Conservation (phyloP, 1,284 basidiomycete genomes). For the Cryptococcus neoformans region DNA sequence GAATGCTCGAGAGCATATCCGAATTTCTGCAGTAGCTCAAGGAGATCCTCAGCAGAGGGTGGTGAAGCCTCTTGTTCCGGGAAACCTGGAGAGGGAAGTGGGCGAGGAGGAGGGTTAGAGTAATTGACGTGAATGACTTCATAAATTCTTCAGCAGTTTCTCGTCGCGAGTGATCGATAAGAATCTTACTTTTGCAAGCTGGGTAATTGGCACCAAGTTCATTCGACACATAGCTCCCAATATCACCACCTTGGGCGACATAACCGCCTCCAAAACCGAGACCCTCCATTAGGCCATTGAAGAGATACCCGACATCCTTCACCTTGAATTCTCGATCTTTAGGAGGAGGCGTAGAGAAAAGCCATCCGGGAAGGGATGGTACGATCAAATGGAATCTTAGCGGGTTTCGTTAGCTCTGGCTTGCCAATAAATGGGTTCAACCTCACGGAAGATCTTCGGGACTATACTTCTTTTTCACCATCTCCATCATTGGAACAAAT, state of each 20-base stretch:
- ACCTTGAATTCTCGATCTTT: constrained; percentile 35
- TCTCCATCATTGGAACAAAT: constrained; percentile 35
- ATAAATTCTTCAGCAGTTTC: too few relatives aligned
- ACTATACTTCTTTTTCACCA: constrained; percentile 22
- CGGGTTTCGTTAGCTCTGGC: not conserved
- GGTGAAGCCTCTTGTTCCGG: not conserved
- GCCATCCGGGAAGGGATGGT: constrained; percentile 40
- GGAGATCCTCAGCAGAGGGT: not conserved
- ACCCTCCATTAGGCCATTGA: constrained; percentile 43
- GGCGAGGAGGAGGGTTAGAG: not conserved
- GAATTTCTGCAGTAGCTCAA: constrained; percentile 4
- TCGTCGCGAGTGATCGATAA: too few relatives aligned
- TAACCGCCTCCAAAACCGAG: constrained; percentile 42
- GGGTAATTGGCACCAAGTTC: constrained; percentile 20
- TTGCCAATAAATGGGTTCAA: constrained; percentile 13
- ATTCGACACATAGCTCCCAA: constrained; percentile 34
- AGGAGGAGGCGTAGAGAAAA: constrained; percentile 39
- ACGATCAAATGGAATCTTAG: constrained; percentile 31
- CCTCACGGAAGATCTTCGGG: constrained; percentile 28
- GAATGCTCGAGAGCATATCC: constrained; percentile 31
- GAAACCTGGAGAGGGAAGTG: too few relatives aligned
- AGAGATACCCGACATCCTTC: constrained; percentile 30
- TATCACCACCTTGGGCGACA: constrained; percentile 47
- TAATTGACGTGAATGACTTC: not conserved
- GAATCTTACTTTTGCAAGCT: constrained; percentile 18